These are phyloP conservation scores for Irineochytrium annulatum DNA, from an alignment of 192 early-diverging fungal genomes.

Conservation along the genomic window DNA sequence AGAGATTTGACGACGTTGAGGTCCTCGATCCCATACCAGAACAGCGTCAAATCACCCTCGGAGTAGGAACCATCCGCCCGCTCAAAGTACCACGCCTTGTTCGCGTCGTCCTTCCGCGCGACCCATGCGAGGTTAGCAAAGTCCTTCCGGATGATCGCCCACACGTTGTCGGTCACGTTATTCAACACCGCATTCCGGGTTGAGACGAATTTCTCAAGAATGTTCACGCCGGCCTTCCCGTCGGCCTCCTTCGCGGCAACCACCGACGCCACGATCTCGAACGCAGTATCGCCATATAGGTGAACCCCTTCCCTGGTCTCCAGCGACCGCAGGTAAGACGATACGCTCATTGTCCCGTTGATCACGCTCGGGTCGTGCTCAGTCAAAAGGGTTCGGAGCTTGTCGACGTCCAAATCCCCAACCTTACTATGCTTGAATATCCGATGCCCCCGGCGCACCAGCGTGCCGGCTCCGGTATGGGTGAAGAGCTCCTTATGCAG, in stretches of 20 bases:
- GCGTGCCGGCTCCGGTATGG: constrained; percentile 92
- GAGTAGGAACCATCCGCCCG: constrained; percentile 83
- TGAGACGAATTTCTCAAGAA: constrained; percentile 87
- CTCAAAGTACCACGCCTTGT: constrained; percentile 95
- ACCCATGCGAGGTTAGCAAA: constrained; percentile 80
- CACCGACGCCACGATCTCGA: constrained; percentile 88
- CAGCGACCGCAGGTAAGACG: constrained; percentile 70
- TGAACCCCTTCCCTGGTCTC: constrained; percentile 56
- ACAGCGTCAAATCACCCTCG: constrained; percentile 73
- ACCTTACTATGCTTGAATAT: constrained; percentile 69
- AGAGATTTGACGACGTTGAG: constrained; percentile 69
- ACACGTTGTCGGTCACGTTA: constrained; percentile 95
- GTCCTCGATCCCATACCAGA: constrained; percentile 92
- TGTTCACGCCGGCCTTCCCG: constrained; percentile 47
- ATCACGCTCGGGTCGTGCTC: constrained; percentile 68
- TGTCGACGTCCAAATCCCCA: constrained; percentile 64
- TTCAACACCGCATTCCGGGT: constrained; percentile 83
- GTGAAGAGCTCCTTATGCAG: constrained; percentile 99
- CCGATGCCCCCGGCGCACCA: constrained; percentile 93
- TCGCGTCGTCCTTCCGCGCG: constrained; percentile 68
- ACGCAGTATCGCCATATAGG: constrained; percentile 91
- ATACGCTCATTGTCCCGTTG: constrained; percentile 63
- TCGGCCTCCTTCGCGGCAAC: constrained; percentile 31
- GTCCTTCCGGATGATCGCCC: constrained; percentile 84
- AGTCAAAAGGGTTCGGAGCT: constrained; percentile 73